Conservation (phyloP, 2,329 filamentous ascomycete genomes). For the Penicillium glabrum region DNA sequence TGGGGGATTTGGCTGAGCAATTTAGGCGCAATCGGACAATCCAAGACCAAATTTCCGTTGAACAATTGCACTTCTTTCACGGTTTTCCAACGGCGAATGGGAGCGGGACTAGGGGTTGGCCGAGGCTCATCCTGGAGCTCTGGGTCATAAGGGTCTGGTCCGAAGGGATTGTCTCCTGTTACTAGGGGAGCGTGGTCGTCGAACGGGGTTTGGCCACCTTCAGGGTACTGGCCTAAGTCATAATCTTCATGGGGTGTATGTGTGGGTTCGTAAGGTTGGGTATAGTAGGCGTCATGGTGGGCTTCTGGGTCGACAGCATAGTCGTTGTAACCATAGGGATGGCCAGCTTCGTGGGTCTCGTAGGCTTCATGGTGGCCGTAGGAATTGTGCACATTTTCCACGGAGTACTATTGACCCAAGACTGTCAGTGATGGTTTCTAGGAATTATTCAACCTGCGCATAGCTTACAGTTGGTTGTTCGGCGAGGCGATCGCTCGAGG, state of each 20-base stretch:
- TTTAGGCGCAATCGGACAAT: constrained; percentile 90
- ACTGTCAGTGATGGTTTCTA: not conserved
- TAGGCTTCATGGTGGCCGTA: constrained; percentile 64
- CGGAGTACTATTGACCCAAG: constrained; percentile 59
- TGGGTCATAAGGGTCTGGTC: constrained; percentile 58
- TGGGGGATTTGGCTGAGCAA: constrained; percentile 86
- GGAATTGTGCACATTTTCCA: constrained; percentile 65
- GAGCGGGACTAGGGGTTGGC: constrained; percentile 54
- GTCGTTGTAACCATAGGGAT: constrained; percentile 57
- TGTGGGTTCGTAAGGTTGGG: constrained; percentile 74
- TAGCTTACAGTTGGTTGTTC: constrained; percentile 78
- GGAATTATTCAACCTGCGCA: not conserved
- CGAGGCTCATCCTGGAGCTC: constrained; percentile 45
- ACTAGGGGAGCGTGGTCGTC: constrained; percentile 69
- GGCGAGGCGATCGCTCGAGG: constrained; percentile 71
- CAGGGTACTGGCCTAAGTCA: constrained; percentile 56
- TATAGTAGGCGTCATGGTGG: constrained; percentile 86
- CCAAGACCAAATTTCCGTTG: constrained; percentile 92
- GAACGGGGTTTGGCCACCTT: constrained; percentile 58
- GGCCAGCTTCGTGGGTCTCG: constrained; percentile 57
- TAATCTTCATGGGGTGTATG: constrained; percentile 56
- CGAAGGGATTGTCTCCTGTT: constrained; percentile 61
- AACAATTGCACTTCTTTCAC: constrained; percentile 98
- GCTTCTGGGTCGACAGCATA: constrained; percentile 79
- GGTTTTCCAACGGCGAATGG: constrained; percentile 90